Evolutionary conservation across 2,329 filamentous ascomycete species (phyloP).

Genomic region (Aureobasidium namibiae): DNA sequence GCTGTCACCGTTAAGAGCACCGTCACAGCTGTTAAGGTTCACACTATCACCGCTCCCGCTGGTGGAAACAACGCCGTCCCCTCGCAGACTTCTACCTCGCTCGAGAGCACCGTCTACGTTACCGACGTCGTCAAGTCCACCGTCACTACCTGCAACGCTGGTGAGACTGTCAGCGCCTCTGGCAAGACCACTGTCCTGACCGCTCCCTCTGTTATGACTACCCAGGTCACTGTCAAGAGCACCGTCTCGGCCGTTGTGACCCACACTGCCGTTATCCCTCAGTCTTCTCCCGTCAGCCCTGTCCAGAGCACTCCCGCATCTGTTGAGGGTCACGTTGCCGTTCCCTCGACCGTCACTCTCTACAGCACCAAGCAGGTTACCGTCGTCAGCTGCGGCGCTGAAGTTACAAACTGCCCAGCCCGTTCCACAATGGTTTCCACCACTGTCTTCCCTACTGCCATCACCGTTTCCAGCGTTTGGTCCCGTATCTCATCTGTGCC

Average conservation of each 20-base stretch:
- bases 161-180: constrained; percentile 19
- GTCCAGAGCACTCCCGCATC: neutral
- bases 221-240: constrained; percentile 22
- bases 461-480: constrained; percentile 10
- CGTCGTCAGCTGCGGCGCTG: constrained; percentile 11
- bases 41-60: constrained; percentile 3
- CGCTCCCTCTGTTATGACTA: constrained; percentile 20
- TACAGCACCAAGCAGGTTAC: constrained; percentile 14
- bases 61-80: constrained; percentile 2
- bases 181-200: constrained; percentile 15
- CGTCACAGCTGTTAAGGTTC: neutral
- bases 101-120: constrained; percentile 9
- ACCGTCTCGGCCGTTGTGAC: constrained; percentile 22
- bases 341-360: constrained; percentile 13
- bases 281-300: neutral
- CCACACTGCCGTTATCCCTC: neutral
- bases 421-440: neutral
- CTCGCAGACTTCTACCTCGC: neutral
- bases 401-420: constrained; percentile 13
- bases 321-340: neutral
- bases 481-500: neutral
- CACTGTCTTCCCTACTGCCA: neutral
- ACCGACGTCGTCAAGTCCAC: constrained; percentile 21
- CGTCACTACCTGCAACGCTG: constrained; percentile 30
- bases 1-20: neutral